Evolutionary conservation across 1,139 yeast genomes (phyloP).

Genomic region (Lipomyces yarrowii): DNA sequence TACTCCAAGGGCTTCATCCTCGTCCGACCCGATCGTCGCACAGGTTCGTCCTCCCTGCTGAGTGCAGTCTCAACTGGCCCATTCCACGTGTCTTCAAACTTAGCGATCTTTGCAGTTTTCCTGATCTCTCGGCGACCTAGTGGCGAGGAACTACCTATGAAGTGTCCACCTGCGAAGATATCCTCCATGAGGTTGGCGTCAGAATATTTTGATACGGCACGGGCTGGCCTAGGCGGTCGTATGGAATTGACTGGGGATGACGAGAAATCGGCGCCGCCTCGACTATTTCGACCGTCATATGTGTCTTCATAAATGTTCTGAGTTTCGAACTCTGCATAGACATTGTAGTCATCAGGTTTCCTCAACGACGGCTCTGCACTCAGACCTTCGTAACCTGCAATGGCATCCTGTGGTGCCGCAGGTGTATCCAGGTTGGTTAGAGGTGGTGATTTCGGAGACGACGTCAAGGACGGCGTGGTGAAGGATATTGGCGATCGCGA

Average conservation of each 20-base stretch:
- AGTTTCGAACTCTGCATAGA: neutral
- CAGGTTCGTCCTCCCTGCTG: neutral
- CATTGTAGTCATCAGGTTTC: neutral
- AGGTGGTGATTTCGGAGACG: neutral
- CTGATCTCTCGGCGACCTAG: conserved; percentile 2
- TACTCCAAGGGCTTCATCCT: conserved; percentile 8
- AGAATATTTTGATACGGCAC: neutral
- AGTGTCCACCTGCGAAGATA: neutral
- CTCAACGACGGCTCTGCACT: neutral
- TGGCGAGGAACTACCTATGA: neutral
- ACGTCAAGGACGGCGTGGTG: neutral
- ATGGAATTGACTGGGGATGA: neutral
- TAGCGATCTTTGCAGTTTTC: neutral
- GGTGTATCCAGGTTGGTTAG: neutral
- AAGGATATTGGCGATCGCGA: neutral
- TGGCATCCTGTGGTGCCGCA: neutral
- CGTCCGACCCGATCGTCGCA: conserved; percentile 4
- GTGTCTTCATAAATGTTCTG: neutral
- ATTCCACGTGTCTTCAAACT: neutral
- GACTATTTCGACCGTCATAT: neutral
- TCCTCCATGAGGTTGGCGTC: conserved; percentile 12
- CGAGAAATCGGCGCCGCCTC: neutral
- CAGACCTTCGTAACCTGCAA: neutral
- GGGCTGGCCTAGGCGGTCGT: neutral
- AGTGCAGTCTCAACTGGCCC: neutral